Base-by-base conservation (phyloP, 1,284 basidiomycete species). In the Xerocomus amazonicus region DNA sequence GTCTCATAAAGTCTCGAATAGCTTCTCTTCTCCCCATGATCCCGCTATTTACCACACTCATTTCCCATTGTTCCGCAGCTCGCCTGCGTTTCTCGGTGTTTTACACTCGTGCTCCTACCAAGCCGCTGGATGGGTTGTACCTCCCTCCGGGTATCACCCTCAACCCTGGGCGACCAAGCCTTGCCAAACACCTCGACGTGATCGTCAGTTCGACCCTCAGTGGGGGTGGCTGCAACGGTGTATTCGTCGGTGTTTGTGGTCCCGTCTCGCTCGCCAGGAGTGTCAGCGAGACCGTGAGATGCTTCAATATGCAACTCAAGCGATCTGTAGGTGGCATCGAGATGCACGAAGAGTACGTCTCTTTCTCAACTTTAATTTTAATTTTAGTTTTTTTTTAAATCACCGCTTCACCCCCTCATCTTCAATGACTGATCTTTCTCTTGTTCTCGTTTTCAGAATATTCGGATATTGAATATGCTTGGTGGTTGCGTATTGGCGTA, bases 321-420 rank as follows among this genome's bases (percentile, higher is more conserved):
- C 72, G 74, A 50, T 74, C 78, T 14, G 80, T 86, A 23, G 86
- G 87, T 3, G 87, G 87, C 3, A 73, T 90, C 43, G 86, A 90
- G 67, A 55, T 86, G 2, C 77, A 83, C 62, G 82, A 87, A 63
- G 87, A 90, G 85, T 79, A 49, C 53, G 74, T 69, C 31, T 23
- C 19, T 23, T 23, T 23, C 4, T 23, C 4, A 23, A 23, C 19
- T 23, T 23, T 23, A 4, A 23, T 4, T 23, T 23, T 23, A 23
- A 23, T 23, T 23, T 23, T 4, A 3, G 19, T n/a, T n/a, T n/a
- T n/a, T n/a, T n/a, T n/a, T n/a, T n/a, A 23, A 23, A 23, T 23
- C 19, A 23, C 19, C 19, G 19, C 19, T 23, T 23, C 19, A 23
- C 4, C 19, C 4, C 19, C 19, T 23, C n/a, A 4, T 28, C 26